phyloP scores from a whole-genome alignment of 1,284 basidiomycete species.

The Athelia psychrophila region DNA sequence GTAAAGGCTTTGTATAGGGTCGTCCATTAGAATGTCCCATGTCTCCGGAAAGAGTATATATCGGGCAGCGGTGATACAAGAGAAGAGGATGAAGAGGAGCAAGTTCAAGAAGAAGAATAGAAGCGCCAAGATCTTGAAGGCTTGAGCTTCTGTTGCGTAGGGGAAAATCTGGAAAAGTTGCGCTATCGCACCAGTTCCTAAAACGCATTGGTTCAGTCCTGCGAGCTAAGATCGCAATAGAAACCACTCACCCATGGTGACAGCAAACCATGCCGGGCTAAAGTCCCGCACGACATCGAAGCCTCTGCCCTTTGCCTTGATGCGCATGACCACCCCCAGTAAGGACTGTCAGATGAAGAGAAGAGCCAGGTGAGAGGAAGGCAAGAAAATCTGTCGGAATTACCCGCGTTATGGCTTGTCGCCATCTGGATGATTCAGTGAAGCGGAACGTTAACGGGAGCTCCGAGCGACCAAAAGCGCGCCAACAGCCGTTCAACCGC shows the following conservation, averaged over 20 bases:
- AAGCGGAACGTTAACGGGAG: too few species aligned
- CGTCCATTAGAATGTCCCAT: constrained; percentile 52
- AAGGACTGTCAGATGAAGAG: too few species aligned
- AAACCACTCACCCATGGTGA: constrained; percentile 42
- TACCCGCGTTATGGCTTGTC: too few species aligned
- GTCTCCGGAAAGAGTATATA: constrained; percentile 56
- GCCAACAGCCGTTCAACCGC: too few species aligned
- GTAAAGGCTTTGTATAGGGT: constrained; percentile 67
- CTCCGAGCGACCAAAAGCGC: too few species aligned
- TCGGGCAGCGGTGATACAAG: constrained; percentile 41
- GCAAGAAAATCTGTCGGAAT: too few species aligned
- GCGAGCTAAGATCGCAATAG: background rate
- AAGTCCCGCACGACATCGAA: constrained; percentile 25
- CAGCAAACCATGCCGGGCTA: constrained; percentile 50
- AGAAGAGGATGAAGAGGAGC: constrained; percentile 58
- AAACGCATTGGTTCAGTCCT: background rate
- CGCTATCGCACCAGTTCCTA: constrained; percentile 57
- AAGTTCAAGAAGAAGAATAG: constrained; percentile 70
- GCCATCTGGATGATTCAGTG: too few species aligned
- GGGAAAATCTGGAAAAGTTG: constrained; percentile 53
- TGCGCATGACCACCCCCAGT: too few species aligned
- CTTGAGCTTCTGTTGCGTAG: constrained; percentile 37
- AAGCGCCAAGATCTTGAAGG: constrained; percentile 42
- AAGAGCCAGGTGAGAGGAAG: too few species aligned
- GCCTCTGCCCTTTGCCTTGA: too few species aligned